Evolutionary conservation across 371 early-diverging fungal species (phyloP).

Genomic region (Mucor racemosus): DNA sequence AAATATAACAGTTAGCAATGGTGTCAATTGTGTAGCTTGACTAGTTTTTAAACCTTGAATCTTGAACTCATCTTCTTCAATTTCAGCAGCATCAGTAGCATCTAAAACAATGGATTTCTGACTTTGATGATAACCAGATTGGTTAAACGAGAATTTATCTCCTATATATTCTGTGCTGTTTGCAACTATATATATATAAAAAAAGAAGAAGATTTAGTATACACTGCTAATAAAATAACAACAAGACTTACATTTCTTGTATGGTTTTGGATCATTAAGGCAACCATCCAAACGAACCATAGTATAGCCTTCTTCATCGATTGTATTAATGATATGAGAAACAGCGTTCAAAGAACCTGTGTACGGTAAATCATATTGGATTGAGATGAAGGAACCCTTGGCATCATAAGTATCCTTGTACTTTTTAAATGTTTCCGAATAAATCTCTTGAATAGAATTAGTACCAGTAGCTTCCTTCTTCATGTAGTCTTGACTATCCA

Average conservation of each 20-base stretch:
- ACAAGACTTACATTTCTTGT: slow-evolving; percentile 47
- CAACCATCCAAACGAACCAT: slow-evolving; percentile 68
- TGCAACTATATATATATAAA: slow-evolving; percentile 15
- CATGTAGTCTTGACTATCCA: slow-evolving; percentile 57
- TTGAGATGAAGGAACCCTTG: slow-evolving; percentile 57
- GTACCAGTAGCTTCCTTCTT: slow-evolving; percentile 44
- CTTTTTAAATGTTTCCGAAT: slow-evolving; percentile 35
- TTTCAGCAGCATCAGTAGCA: neutral
- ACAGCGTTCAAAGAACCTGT: slow-evolving; percentile 56
- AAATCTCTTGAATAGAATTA: slow-evolving; percentile 47
- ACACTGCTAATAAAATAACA: neutral
- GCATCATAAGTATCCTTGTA: slow-evolving; percentile 51
- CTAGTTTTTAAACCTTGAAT: neutral
- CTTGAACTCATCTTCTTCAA: slow-evolving; percentile 9
- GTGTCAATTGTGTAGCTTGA: slow-evolving; percentile 2
- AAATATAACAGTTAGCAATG: neutral
- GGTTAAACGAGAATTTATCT: slow-evolving; percentile 53
- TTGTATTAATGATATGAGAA: slow-evolving; percentile 51
- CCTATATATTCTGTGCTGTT: slow-evolving; percentile 36
- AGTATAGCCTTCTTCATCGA: slow-evolving; percentile 55
- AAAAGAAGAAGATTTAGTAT: neutral
- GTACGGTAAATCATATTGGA: slow-evolving; percentile 62
- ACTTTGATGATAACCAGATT: slow-evolving; percentile 54
- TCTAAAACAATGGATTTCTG: slow-evolving; percentile 31
- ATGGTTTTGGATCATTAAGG: slow-evolving; percentile 56